Percentiles rank a stretch among this genome's conserved stretches.
phyloP scores from a whole-genome alignment of 129 eudicot species.

The Lonicera japonica region DNA sequence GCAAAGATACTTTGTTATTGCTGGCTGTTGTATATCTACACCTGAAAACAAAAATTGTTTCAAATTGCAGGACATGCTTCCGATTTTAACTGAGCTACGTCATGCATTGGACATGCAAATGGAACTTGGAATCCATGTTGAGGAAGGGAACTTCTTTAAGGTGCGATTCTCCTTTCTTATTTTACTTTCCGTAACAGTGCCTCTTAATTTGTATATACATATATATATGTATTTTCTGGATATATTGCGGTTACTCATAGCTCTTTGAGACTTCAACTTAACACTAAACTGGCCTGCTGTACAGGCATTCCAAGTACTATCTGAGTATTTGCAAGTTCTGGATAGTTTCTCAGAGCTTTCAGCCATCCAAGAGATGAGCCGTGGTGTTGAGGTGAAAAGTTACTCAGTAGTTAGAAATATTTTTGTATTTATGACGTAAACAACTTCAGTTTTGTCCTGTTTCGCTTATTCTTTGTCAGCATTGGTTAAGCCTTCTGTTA shows the following conservation, averaged over 20 bases:
- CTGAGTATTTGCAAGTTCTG: conserved; percentile 87
- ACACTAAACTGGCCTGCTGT: conserved; percentile 12
- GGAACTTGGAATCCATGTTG: conserved; percentile 71
- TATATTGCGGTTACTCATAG: not conserved
- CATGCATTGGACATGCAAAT: conserved; percentile 75
- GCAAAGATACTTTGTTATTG: conserved; percentile 9
- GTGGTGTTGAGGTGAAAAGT: conserved; percentile 70
- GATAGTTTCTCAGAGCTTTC: conserved; percentile 82
- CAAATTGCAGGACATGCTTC: conserved; percentile 73
- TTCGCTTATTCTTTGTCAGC: conserved; percentile 11
- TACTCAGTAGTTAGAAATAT: not conserved
- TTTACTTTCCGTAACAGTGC: too few relatives aligned
- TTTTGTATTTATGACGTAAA: not conserved
- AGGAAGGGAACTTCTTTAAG: conserved; percentile 79
- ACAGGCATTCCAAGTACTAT: conserved; percentile 92
- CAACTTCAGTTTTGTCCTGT: not conserved
- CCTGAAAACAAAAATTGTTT: conserved; percentile 3
- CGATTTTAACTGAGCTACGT: conserved; percentile 69
- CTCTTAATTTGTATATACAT: conserved; percentile 1
- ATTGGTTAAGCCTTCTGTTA: conserved; percentile 1
- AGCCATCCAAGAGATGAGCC: conserved; percentile 89
- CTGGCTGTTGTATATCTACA: conserved; percentile 16
- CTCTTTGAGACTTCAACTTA: conserved; percentile 12
- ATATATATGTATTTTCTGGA: not conserved
- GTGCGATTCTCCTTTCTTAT: conserved; percentile 22